Evolutionary conservation across 2,329 filamentous ascomycete species (phyloP).

Genomic region (Fusarium sp.): DNA sequence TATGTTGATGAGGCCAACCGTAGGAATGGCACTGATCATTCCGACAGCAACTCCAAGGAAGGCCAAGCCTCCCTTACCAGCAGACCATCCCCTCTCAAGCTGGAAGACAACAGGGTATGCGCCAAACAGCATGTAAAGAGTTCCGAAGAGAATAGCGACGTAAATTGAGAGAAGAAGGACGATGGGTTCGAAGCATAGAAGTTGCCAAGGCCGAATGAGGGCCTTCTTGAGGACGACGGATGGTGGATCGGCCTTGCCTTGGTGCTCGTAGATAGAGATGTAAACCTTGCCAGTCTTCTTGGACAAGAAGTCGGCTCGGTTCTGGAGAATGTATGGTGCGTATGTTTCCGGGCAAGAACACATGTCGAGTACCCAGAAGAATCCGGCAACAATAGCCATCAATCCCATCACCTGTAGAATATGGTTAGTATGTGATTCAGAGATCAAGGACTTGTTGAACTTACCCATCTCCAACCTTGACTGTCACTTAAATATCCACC

Average conservation of each 20-base stretch:
- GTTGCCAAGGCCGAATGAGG: conserved; percentile 68
- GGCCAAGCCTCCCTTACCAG: conserved; percentile 66
- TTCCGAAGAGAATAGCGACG: conserved; percentile 66
- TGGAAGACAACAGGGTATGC: conserved; percentile 71
- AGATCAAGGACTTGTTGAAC: rapidly evolving
- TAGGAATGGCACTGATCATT: conserved; percentile 64
- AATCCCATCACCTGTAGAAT: conserved; percentile 63
- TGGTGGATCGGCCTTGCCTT: conserved; percentile 54
- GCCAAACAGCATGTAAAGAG: conserved; percentile 63
- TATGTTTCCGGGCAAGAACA: conserved; percentile 67
- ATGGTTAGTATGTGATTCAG: not conserved
- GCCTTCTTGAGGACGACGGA: conserved; percentile 62
- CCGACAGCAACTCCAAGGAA: conserved; percentile 74
- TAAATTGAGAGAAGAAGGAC: conserved; percentile 71
- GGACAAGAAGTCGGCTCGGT: conserved; percentile 60
- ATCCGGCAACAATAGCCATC: conserved; percentile 67
- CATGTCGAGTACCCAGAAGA: conserved; percentile 64
- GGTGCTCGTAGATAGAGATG: conserved; percentile 57
- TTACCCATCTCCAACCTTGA: conserved; percentile 67
- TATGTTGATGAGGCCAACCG: conserved; percentile 62
- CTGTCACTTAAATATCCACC: conserved; percentile 69
- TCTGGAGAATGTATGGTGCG: conserved; percentile 63
- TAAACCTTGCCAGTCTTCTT: conserved; percentile 64
- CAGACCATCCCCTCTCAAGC: conserved; percentile 62
- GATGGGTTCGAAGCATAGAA: conserved; percentile 73